Evolutionary conservation across 129 eudicot genomes (phyloP).

Genomic region (Logfia minima): DNA sequence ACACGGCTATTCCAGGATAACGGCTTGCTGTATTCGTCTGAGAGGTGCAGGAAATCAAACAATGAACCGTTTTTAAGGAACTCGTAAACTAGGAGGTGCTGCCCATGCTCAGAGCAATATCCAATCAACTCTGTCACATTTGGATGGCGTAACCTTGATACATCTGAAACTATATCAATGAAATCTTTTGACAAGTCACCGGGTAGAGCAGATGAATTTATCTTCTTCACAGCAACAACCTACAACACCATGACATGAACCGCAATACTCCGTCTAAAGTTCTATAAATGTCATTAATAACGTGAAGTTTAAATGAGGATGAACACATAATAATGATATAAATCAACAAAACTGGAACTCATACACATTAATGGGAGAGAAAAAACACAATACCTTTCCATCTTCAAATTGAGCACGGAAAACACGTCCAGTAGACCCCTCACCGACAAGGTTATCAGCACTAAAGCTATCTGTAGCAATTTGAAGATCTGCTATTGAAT

Average conservation of each 20-base stretch:
- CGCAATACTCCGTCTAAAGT: neutral
- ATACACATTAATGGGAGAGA: neutral
- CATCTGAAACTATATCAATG: slow-evolving; percentile 64
- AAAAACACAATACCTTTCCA: slow-evolving; percentile 57
- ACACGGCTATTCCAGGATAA: slow-evolving; percentile 92
- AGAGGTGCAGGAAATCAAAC: slow-evolving; percentile 75
- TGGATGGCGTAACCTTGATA: slow-evolving; percentile 80
- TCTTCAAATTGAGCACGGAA: slow-evolving; percentile 85
- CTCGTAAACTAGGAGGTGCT: slow-evolving; percentile 77
- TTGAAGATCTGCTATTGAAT: slow-evolving; percentile 92
- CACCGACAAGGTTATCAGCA: slow-evolving; percentile 77
- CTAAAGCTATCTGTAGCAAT: slow-evolving; percentile 90
- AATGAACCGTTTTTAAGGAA: slow-evolving; percentile 88
- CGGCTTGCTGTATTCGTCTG: slow-evolving; percentile 90
- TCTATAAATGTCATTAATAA: neutral
- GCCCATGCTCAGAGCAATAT: slow-evolving; percentile 93
- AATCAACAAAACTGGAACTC: neutral
- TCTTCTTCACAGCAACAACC: slow-evolving; percentile 95
- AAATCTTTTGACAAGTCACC: slow-evolving; percentile 63
- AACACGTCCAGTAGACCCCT: slow-evolving; percentile 92
- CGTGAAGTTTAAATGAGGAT: neutral
- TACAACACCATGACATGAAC: slow-evolving; percentile 24
- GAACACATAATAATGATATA: neutral
- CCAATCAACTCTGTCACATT: slow-evolving; percentile 88
- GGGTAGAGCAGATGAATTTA: slow-evolving; percentile 70